phyloP scores from a whole-genome alignment of 164 flowering plant species.

The Nelumbo lutea region DNA sequence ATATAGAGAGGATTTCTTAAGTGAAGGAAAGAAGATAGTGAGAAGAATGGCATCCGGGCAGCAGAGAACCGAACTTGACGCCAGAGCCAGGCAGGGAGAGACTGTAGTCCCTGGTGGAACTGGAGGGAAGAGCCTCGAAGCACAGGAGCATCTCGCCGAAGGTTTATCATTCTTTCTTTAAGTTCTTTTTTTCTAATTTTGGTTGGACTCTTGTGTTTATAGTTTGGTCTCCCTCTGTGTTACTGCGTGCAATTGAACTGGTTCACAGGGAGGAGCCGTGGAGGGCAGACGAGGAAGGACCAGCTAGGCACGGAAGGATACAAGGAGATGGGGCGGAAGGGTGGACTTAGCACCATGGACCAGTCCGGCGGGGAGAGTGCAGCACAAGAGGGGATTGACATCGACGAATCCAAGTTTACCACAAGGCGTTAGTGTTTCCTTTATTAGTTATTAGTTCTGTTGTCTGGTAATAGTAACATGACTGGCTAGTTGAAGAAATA shows the following conservation, averaged over 20 bases:
- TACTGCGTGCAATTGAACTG: too few species aligned
- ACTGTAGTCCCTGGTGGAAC: constrained; percentile 79
- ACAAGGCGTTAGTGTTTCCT: too few species aligned
- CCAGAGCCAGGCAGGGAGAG: constrained; percentile 66
- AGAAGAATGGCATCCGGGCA: constrained; percentile 37
- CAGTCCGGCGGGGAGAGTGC: constrained; percentile 65
- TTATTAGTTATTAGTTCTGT: too few species aligned
- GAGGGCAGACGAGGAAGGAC: constrained; percentile 58
- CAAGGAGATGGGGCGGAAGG: constrained; percentile 63
- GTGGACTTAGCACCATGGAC: constrained; percentile 65
- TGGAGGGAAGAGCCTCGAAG: constrained; percentile 80
- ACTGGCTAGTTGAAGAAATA: too few species aligned
- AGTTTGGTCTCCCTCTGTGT: too few species aligned
- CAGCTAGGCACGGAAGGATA: constrained; percentile 60
- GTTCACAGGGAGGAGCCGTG: constrained; percentile 50
- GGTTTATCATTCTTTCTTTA: constrained; percentile 26
- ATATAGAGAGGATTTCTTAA: neutral
- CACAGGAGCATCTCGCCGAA: constrained; percentile 79
- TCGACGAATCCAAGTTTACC: constrained; percentile 67
- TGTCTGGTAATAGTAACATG: too few species aligned
- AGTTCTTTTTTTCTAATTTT: neutral
- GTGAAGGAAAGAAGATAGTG: too few species aligned
- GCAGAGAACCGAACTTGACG: constrained; percentile 48
- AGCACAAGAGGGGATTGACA: constrained; percentile 42
- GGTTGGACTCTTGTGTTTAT: neutral